These are phyloP conservation scores for Aspergillus intermedius DNA, from an alignment of 2,329 filamentous ascomycete genomes.

Conservation along the genomic window DNA sequence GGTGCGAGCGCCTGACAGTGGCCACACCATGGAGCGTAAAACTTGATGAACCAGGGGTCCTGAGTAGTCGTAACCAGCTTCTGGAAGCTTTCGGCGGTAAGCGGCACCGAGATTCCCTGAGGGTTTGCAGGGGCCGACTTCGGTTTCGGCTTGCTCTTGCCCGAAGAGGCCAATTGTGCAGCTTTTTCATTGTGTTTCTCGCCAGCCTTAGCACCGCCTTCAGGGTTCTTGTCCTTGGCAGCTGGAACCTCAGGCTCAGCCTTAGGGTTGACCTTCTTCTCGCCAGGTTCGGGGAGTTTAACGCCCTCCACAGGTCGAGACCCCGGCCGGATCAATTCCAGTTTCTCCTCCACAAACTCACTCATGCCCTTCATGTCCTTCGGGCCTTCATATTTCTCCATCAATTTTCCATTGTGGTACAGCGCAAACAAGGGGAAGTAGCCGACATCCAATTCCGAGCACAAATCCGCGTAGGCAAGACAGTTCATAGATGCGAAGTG, in stretches of 20 bases:
- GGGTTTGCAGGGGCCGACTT: conserved; percentile 61
- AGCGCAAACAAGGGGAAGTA: conserved; percentile 72
- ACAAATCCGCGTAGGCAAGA: conserved; percentile 72
- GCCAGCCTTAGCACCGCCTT: conserved; percentile 32
- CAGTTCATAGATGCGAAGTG: conserved; percentile 84
- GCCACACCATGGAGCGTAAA: conserved; percentile 94
- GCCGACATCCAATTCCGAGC: conserved; percentile 58
- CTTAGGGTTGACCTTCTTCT: conserved; percentile 42
- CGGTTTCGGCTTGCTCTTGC: conserved; percentile 46
- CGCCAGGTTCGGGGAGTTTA: conserved; percentile 66
- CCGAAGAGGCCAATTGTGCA: conserved; percentile 19
- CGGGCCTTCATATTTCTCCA: conserved; percentile 58
- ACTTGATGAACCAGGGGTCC: conserved; percentile 97
- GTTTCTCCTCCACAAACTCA: conserved; percentile 63
- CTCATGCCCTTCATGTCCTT: conserved; percentile 63
- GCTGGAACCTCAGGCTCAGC: conserved; percentile 31
- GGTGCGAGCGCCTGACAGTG: conserved; percentile 92
- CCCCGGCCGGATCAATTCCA: conserved; percentile 75
- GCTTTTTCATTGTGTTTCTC: conserved; percentile 38
- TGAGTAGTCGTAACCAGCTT: conserved; percentile 75
- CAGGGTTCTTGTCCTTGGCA: conserved; percentile 39
- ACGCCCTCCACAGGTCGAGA: conserved; percentile 63
- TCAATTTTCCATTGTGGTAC: conserved; percentile 68
- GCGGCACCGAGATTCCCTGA: conserved; percentile 64
- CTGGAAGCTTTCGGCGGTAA: conserved; percentile 82